A percentile compares a stretch with the other conserved stretches of the same genome.
Evolutionary conservation across 768 basidiomycete genomes (phyloP).

Genomic region (Termitomyces titanicus): DNA sequence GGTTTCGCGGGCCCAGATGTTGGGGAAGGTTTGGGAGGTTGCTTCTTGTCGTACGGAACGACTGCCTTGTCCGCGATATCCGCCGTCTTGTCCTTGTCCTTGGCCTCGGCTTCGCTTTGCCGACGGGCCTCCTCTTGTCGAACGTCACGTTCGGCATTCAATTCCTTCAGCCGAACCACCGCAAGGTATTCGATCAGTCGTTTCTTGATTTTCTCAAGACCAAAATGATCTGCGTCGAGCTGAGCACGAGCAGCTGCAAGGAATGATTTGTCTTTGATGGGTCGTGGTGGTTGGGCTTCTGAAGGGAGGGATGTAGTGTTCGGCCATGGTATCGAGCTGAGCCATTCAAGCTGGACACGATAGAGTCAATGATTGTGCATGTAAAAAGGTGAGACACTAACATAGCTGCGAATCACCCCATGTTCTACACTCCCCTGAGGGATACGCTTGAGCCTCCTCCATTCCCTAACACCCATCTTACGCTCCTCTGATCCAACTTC

Average conservation of each 20-base stretch:
- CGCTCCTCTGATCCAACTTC: constrained; percentile 73
- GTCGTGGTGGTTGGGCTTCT: constrained; percentile 8
- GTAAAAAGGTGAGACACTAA: constrained; percentile 31
- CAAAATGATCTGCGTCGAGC: constrained; percentile 89
- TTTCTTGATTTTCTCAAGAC: constrained; percentile 90
- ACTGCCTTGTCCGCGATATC: constrained; percentile 23
- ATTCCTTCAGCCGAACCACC: constrained; percentile 63
- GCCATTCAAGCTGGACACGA: constrained; percentile 75
- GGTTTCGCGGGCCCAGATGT: constrained; percentile 8
- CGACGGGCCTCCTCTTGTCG: constrained; percentile 25
- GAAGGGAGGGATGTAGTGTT: constrained; percentile 31
- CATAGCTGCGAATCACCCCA: constrained; percentile 83
- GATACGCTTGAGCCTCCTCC: constrained; percentile 81
- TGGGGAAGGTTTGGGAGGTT: constrained; percentile 13
- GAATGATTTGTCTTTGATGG: constrained; percentile 54
- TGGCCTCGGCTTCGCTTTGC: constrained; percentile 17
- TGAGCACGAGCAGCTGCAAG: constrained; percentile 68
- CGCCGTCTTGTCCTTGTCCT: constrained; percentile 17
- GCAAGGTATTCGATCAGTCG: constrained; percentile 90
- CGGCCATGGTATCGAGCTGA: constrained; percentile 84
- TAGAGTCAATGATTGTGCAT: not conserved
- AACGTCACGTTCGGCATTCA: constrained; percentile 37
- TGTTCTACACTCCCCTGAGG: constrained; percentile 88
- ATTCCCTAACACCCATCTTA: constrained; percentile 79
- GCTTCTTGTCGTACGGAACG: constrained; percentile 22